Evolutionary conservation across 2,329 filamentous ascomycete species (phyloP), one percentile per base, ranked within the genome.

Genomic region (Phyllosticta citribraziliensis): DNA sequence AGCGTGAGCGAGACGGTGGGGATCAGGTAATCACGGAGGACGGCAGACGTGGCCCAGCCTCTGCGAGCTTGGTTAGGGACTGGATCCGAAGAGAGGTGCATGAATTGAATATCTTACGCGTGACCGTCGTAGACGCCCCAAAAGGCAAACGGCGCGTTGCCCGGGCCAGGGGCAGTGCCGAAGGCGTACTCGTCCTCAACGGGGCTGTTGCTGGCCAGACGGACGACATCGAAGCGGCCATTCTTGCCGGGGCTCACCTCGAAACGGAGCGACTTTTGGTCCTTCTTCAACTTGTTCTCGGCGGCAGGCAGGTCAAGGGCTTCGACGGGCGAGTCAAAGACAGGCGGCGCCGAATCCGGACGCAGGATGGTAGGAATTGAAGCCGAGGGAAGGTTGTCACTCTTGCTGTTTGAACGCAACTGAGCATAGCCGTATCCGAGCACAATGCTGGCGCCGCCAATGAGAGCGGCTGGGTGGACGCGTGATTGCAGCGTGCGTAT

Each of bases 111-210:
- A 8, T 73, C 75, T 72, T 61, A 78, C 75, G 76, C 78, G 63
- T 82, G 80, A 0, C 80, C 80, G 62, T 82, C 79, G 57, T 76
- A 80, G 10, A 82, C 74, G 8, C 75, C 76, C 73, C 73, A 76
- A 63, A 69, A 75, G 54, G 70, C 68, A 72, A 72, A 74, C 1
- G 62, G 64, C 19, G n/a, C 27, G 17, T 69, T 64, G 1, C 71
- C 71, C 1, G 68, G 67, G 0, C 71, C 71, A 1, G 68, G 70
- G 11, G 65, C 65, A 0, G 67, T 70, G 2, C 71, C 71, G 3
- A 71, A 25, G 8, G 67, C 65, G 54, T 65, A 70, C 60, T 66
- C 69, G 56, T 74, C 72, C 55, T 74, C 72, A 17, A 61, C 50
- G 9, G 61, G 61, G 20, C 17, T 19, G 51, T 63, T 63, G 61